Evolutionary conservation across 768 basidiomycete genomes (phyloP), one percentile per base, ranked within the genome.

Genomic region (Cystobasidium ongulense): DNA sequence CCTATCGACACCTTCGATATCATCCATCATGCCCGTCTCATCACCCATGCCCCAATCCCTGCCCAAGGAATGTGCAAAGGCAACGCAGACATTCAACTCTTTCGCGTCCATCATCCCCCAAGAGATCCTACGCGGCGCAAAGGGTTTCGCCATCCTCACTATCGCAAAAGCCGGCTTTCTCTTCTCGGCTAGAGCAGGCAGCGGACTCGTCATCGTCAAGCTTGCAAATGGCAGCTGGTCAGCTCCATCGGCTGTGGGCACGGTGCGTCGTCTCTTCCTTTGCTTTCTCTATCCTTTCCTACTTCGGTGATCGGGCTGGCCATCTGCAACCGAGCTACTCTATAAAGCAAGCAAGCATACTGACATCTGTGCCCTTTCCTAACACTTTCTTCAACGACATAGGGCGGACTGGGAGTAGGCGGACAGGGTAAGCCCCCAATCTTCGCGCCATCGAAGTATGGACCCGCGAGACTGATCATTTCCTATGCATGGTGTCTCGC

Each of bases 391-490:
- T 21, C 18, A n/a, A 21, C 46, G 21, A 8, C 29, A 88, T 91
- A 1, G 95, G 65, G 89, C 17, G 95, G 95, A 0, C 79, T 94
- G 3, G 95, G 95, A 0, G 83, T 94, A 2, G 96, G 95, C 23
- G 87, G 89, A 23, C 84, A 84, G 74, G 77, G 57, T 61, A 5
- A 33, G 57, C 29, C 3, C n/a, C 46, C 10, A 50, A 50, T 50
- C 39, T 39, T 17, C 10, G 15, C n/a, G 7, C 46, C 46, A 17
- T n/a, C n/a, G n/a, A n/a, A n/a, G n/a, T 50, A 21, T 50, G 46
- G 46, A 17, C n/a, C 46, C 7, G 46, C 46, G 10, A 21, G n/a
- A 50, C 46, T 50, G 21, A 50, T 50, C 46, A 50, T 50, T 41
- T 41, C 7, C 39, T 39, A 7, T 7, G 8, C 39, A 39, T 39